Evolutionary conservation across 768 basidiomycete species (phyloP).

Genomic region (Dictyophora rubrovolvata): DNA sequence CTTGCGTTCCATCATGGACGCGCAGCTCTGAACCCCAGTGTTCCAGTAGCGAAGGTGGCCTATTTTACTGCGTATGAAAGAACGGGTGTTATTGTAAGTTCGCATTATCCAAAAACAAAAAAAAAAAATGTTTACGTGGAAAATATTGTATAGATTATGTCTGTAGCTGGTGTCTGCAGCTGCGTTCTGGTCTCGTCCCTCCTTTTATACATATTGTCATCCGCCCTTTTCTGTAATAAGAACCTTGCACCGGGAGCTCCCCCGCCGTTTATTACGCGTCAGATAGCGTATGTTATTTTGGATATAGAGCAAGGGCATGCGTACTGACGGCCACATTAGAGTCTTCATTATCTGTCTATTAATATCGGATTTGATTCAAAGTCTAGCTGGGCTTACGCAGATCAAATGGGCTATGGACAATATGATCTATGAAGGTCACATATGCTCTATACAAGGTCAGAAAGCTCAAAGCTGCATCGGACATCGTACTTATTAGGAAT

Average conservation of each 20-base stretch:
- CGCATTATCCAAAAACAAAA: background rate
- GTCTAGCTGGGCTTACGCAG: slow-evolving; percentile 8
- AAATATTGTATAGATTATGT: slow-evolving; percentile 6
- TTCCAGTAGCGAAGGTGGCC: background rate
- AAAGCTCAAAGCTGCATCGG: background rate
- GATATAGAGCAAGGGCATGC: background rate
- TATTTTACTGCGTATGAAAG: slow-evolving; percentile 8
- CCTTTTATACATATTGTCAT: slow-evolving; percentile 4
- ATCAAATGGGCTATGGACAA: slow-evolving; percentile 10
- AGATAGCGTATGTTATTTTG: slow-evolving; percentile 3
- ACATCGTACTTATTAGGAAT: no score
- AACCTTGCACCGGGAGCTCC: background rate
- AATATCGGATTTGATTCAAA: slow-evolving; percentile 9
- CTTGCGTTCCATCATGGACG: background rate
- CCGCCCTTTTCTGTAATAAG: background rate
- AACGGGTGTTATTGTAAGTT: slow-evolving; percentile 5
- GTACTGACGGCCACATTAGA: background rate
- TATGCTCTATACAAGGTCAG: slow-evolving; percentile 9
- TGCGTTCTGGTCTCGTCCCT: slow-evolving; percentile 6
- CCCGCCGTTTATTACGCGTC: background rate
- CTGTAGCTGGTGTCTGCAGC: slow-evolving; percentile 4
- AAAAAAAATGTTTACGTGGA: background rate
- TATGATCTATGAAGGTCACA: slow-evolving; percentile 4
- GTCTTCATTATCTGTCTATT: slow-evolving; percentile 8
- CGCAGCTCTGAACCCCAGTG: background rate